phyloP scores from a whole-genome alignment of 495 filamentous ascomycete genomes.

The Cairneyella variabilis region DNA sequence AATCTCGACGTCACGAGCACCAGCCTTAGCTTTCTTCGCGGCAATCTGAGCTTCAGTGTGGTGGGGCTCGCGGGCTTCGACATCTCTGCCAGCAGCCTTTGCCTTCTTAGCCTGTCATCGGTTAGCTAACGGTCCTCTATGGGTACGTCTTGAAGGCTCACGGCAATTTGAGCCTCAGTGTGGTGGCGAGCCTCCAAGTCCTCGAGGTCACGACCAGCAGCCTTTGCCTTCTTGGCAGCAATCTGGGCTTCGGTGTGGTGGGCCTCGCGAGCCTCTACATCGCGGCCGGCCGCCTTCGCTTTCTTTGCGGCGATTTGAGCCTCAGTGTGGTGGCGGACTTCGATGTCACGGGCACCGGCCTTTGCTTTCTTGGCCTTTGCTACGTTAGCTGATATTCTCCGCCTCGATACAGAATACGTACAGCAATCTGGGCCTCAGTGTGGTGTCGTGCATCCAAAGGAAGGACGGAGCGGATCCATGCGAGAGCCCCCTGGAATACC shows the following conservation, averaged over 20 bases:
- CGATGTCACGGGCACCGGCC: slow-evolving; percentile 13
- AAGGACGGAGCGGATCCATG: slow-evolving; percentile 16
- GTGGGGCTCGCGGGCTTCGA: slow-evolving; percentile 25
- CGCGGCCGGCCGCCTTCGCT: slow-evolving; percentile 10
- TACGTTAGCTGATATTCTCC: background rate
- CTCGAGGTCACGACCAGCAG: slow-evolving; percentile 7
- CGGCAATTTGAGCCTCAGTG: slow-evolving; percentile 16
- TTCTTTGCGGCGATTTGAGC: slow-evolving; percentile 18
- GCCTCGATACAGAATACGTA: background rate
- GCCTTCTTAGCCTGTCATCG: slow-evolving; percentile 4
- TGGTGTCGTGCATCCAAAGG: slow-evolving; percentile 20
- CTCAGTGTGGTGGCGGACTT: slow-evolving; percentile 30
- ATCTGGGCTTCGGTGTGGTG: slow-evolving; percentile 28
- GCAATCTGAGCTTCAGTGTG: slow-evolving; percentile 28
- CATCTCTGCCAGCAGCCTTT: slow-evolving; percentile 12
- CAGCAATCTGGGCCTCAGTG: slow-evolving; percentile 14
- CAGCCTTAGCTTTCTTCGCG: slow-evolving; percentile 13
- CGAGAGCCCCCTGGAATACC: background rate
- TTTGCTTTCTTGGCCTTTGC: slow-evolving; percentile 12
- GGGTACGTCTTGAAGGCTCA: slow-evolving; percentile 2
- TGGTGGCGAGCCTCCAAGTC: slow-evolving; percentile 27
- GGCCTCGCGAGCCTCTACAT: slow-evolving; percentile 22
- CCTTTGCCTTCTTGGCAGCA: slow-evolving; percentile 13
- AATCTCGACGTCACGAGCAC: slow-evolving; percentile 16
- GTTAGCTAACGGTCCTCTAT: background rate